Conservation (phyloP, 495 filamentous ascomycete genomes). For the Symbiotaphrina buchneri region DNA sequence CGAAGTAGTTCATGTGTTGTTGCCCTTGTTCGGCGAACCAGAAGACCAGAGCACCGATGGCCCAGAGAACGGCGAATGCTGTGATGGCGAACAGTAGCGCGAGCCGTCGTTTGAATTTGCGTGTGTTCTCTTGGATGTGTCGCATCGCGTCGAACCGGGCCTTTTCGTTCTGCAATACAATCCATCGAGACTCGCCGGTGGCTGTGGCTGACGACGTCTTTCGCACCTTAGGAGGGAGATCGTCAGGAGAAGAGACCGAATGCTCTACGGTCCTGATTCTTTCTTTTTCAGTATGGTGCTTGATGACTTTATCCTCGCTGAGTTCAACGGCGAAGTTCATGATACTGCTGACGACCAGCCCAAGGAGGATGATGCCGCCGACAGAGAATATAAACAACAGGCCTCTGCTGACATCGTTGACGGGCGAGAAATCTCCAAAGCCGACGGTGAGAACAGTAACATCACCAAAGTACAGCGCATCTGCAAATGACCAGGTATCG, state of each 20-base stretch:
- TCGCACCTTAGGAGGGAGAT: too few relatives aligned
- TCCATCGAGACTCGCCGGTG: too few relatives aligned
- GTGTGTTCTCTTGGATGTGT: slow-evolving; percentile 13
- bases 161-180: slow-evolving; percentile 16
- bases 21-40: slow-evolving; percentile 13
- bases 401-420: slow-evolving; percentile 16
- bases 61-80: slow-evolving; percentile 18
- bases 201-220: slow-evolving; percentile 18
- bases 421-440: slow-evolving; percentile 33
- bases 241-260: too few relatives aligned
- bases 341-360: slow-evolving; percentile 18
- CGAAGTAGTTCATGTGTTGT: slow-evolving; percentile 18
- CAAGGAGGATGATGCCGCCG: slow-evolving; percentile 20
- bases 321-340: slow-evolving; percentile 34
- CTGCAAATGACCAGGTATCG: slow-evolving; percentile 23
- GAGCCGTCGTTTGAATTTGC: slow-evolving; percentile 16
- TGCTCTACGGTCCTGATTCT: slow-evolving; percentile 32
- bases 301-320: slow-evolving; percentile 41
- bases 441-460: slow-evolving; percentile 44
- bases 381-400: slow-evolving; percentile 20
- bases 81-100: slow-evolving; percentile 12
- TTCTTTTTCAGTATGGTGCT: slow-evolving; percentile 33
- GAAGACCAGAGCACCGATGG: slow-evolving; percentile 18
- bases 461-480: slow-evolving; percentile 41
- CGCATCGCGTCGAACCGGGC: slow-evolving; percentile 21